Evolutionary conservation across 176 grass and related monocot species (phyloP), one percentile per base, ranked within the genome.

Genomic region (Thalia dealbata): DNA sequence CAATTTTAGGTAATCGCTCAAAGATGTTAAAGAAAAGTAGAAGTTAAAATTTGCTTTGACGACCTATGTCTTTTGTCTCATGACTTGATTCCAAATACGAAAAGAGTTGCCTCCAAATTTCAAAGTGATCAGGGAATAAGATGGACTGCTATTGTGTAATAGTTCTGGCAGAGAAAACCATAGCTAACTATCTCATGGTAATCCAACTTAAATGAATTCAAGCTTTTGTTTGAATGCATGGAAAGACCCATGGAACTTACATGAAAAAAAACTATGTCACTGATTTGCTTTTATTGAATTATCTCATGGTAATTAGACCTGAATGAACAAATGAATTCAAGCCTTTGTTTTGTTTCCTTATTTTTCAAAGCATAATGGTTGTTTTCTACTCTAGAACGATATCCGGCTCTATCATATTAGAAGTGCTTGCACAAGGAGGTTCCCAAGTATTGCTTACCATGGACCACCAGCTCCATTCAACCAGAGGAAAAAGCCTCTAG

Each of bases 351-450:
- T 26, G 6, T 23, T 43, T 30, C 14, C 38, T 63, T 25, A 23
- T 22, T 50, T 46, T 50, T 56, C n/a, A 22, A 35, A 42, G 7
- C 16, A 26, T 52, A 52, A 54, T 55, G 16, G 13, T 58, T 78
- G n/a, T 70, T 13, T 61, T 78, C 32, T 70, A 7, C 52, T 71
- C 61, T 50, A 78, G 76, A 61, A 23, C 29, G 38, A 78, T 61
- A 50, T 60, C 52, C 3, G 18, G 7, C 26, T 69, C 41, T 26
- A 18, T 3, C 10, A 14, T 66, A 32, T 71, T 44, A 30, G 9
- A 30, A 72, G 69, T 76, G 21, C 54, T 66, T 73, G 15, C 55
- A 62, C 87, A 71, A 69, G 23, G 75, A 88, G 67, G 38, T 74
- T 83, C 71, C 9, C 50, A 61, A 70, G 15, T 28, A 45, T 60